phyloP scores from a whole-genome alignment of 208 protist species.

The Porcisia hertigi region DNA sequence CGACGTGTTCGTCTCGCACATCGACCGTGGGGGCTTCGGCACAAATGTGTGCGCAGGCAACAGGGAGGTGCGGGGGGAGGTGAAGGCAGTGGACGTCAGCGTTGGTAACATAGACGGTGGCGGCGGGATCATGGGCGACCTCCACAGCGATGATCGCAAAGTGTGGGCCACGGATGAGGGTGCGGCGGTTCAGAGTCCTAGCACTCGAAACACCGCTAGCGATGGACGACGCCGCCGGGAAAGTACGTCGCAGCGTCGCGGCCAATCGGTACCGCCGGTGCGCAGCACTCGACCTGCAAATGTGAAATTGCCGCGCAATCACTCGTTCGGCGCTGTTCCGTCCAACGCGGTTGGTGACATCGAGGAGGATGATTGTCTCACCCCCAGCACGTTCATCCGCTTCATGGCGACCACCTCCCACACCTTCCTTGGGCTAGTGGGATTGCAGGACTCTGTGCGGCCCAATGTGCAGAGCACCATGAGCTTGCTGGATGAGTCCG shows the following conservation, averaged over 20 bases:
- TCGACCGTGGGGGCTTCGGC: not conserved
- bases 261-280: slow-evolving; percentile 28
- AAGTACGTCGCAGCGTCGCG: slow-evolving; percentile 7
- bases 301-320: slow-evolving; percentile 24
- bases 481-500: slow-evolving; percentile 79
- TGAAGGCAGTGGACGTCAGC: not conserved
- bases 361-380: slow-evolving; percentile 65
- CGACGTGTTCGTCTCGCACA: not conserved
- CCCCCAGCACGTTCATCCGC: slow-evolving; percentile 50
- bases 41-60: not conserved
- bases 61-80: not conserved
- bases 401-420: slow-evolving; percentile 77
- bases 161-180: not conserved
- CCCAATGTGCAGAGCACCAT: slow-evolving; percentile 79
- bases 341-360: slow-evolving; percentile 33
- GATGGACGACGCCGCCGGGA: not conserved
- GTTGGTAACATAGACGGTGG: not conserved
- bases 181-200: not conserved
- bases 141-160: not conserved
- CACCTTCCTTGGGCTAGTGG: slow-evolving; percentile 91
- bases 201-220: not conserved
- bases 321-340: slow-evolving; percentile 43
- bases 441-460: slow-evolving; percentile 85
- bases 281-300: slow-evolving; percentile 23
- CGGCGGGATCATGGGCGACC: not conserved